Percentiles rank a stretch among this genome's conserved stretches.
phyloP scores from a whole-genome alignment of 129 eudicot species.

The Flaveria ramosissima region DNA sequence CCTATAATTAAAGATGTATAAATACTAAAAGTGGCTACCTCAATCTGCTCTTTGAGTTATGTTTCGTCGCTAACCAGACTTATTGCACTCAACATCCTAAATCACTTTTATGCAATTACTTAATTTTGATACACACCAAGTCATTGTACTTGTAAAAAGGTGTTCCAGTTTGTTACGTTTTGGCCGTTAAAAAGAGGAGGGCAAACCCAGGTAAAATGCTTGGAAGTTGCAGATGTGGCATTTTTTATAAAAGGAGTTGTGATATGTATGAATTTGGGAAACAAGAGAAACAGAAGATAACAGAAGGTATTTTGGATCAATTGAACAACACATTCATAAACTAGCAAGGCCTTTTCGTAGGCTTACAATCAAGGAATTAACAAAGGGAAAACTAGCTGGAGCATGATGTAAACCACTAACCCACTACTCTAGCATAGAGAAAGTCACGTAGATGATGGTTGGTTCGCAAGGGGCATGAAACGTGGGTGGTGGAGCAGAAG shows the following conservation, averaged over 20 bases:
- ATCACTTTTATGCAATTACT: neutral
- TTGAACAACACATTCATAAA: too few relatives aligned
- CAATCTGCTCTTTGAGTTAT: neutral
- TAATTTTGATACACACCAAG: neutral
- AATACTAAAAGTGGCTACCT: neutral
- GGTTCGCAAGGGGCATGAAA: too few relatives aligned
- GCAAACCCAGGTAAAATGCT: neutral
- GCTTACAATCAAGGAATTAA: too few relatives aligned
- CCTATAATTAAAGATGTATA: slow-evolving; percentile 19
- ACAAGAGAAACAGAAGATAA: too few relatives aligned
- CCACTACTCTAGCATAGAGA: too few relatives aligned
- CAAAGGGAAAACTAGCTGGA: too few relatives aligned
- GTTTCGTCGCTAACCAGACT: neutral
- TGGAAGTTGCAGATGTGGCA: neutral
- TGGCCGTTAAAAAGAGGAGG: neutral
- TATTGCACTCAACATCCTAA: neutral
- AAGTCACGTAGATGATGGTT: too few relatives aligned
- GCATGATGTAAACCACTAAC: too few relatives aligned
- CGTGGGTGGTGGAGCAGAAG: too few relatives aligned
- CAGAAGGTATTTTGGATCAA: too few relatives aligned
- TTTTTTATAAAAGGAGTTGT: neutral
- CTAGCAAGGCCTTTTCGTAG: too few relatives aligned
- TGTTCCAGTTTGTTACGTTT: neutral
- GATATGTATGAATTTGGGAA: too few relatives aligned
- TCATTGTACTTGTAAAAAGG: neutral